Conservation (phyloP, 768 basidiomycete species). For the Leccinum pellstonianum region DNA sequence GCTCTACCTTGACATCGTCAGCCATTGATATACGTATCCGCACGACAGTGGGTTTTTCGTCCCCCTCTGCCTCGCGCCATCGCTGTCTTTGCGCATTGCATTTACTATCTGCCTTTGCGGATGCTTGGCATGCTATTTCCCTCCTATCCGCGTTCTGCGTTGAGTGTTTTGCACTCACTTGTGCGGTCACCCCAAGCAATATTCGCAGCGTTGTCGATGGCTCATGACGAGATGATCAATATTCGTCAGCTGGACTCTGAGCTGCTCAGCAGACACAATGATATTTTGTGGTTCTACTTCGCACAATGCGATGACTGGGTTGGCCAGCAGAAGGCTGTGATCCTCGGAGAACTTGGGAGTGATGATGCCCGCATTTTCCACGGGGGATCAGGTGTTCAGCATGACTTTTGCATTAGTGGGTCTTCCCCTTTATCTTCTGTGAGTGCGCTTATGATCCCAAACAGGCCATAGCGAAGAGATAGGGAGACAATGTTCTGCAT, state of each 20-base stretch:
- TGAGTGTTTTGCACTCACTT: slow-evolving; percentile 46
- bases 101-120: slow-evolving; percentile 39
- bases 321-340: slow-evolving; percentile 47
- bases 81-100: slow-evolving; percentile 43
- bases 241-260: slow-evolving; percentile 53
- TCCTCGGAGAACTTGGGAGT: slow-evolving; percentile 43
- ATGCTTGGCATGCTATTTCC: slow-evolving; percentile 46
- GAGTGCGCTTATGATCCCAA: slow-evolving; percentile 2
- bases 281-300: slow-evolving; percentile 53
- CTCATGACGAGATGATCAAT: slow-evolving; percentile 63
- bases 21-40: neutral
- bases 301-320: slow-evolving; percentile 70
- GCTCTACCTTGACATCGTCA: too few species aligned
- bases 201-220: slow-evolving; percentile 57
- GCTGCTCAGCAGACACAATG: slow-evolving; percentile 40
- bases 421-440: slow-evolving; percentile 5
- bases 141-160: slow-evolving; percentile 49
- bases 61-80: slow-evolving; percentile 45
- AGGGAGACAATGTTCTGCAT: slow-evolving; percentile 47
- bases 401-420: slow-evolving; percentile 75
- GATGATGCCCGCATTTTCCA: slow-evolving; percentile 41
- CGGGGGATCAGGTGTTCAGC: slow-evolving; percentile 52
- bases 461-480: slow-evolving; percentile 53
- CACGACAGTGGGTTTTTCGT: slow-evolving; percentile 45
- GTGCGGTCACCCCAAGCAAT: slow-evolving; percentile 52